Evolutionary conservation across 2,329 filamentous ascomycete species (phyloP).

Genomic region (Thelonectria rubi): DNA sequence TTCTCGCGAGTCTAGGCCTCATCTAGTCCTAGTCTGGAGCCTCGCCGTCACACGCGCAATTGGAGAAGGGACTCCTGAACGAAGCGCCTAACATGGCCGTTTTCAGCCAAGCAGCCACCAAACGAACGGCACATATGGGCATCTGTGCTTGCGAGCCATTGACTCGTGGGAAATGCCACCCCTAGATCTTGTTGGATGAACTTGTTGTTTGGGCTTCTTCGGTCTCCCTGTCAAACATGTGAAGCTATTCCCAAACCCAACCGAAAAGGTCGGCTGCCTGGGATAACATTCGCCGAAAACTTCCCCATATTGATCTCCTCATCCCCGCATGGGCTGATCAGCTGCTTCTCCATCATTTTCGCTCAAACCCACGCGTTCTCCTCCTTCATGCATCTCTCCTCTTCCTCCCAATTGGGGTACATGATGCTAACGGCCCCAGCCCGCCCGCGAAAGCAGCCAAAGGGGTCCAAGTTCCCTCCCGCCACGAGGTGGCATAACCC

Average conservation of each 20-base stretch:
- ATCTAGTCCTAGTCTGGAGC: conserved; percentile 16
- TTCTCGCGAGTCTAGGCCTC: conserved; percentile 17
- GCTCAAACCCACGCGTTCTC: neutral
- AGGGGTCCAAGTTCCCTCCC: conserved; percentile 5
- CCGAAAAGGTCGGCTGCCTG: conserved; percentile 1
- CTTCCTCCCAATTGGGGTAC: conserved; percentile 7
- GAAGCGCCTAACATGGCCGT: conserved; percentile 16
- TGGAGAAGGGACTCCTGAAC: conserved; percentile 3
- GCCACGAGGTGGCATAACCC: conserved; percentile 11
- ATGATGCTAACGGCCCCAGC: neutral
- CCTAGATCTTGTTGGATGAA: neutral
- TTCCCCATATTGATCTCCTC: neutral
- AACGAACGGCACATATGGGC: neutral
- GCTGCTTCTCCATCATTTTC: neutral
- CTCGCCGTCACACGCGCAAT: conserved; percentile 9
- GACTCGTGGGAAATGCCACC: neutral
- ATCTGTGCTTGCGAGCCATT: neutral
- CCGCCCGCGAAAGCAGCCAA: neutral
- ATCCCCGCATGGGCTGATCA: conserved; percentile 5
- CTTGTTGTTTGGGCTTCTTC: neutral
- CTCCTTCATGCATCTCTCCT: neutral
- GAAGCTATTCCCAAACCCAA: conserved; percentile 10
- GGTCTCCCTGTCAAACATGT: neutral
- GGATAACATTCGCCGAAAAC: neutral
- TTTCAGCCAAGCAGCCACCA: conserved; percentile 12